Evolutionary conservation across 345 rosid genomes (phyloP), one percentile per base, ranked within the genome.

Genomic region (Mercurialis annua): DNA sequence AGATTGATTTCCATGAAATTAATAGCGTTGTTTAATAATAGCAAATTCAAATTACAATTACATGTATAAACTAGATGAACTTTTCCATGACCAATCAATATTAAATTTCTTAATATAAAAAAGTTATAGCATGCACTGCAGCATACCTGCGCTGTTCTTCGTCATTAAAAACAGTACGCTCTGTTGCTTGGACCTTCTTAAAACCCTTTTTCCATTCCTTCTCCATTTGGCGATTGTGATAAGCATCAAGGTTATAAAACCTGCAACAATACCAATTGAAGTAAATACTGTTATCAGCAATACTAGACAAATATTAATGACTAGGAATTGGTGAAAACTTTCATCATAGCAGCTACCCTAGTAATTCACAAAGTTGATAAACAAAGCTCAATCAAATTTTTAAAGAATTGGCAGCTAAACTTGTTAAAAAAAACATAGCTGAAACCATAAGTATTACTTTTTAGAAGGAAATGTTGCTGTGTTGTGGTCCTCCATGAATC

Each of bases 111-210:
- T 18, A 21, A 51, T 51, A 42, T 42, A 17, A 21, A 30, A 50
- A n/a, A n/a, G n/a, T 21, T 27, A 12, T 53, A 27, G 65, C 33
- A 51, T 36, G 43, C 43, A 49, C 44, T 40, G 40, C 2, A 48
- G 70, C 81, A 61, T 88, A 93, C 98, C 98, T 80, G 7, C 96
- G 88, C 64, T 83, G 88, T 79, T 93, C 98, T 81, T 93, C 98
- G 62, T 93, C 98, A 81, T 93, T 86, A 73, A 92, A 92, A 53
- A 90, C 84, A 65, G 89, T 87, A 59, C 98, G 98, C 64, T 92
- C 98, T 64, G 78, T 72, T 57, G 63, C 26, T 43, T 62, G 54
- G 71, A 81, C 85, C 82, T 85, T 89, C 69, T 84, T 90, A 49
- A 85, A 2, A 71, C 97, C 94, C 75, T 82, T 86, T 62, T 85